These are phyloP conservation scores for Cadophora malorum DNA, from an alignment of 2,329 filamentous ascomycete genomes.

Conservation along the genomic window DNA sequence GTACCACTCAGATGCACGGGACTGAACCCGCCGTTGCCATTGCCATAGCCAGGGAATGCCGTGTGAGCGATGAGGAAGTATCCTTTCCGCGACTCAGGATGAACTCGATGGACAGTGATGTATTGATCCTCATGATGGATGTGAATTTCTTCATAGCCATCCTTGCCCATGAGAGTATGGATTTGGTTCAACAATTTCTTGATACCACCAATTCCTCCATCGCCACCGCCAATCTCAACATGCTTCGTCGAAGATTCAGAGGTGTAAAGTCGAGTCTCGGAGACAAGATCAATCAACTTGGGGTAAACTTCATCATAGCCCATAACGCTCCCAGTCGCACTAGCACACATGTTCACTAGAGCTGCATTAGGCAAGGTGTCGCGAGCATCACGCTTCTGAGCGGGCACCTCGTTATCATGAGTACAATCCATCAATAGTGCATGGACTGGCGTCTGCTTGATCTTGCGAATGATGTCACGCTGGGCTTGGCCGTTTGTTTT, in stretches of 20 bases:
- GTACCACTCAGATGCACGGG: slow-evolving; percentile 84
- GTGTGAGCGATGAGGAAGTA: slow-evolving; percentile 97
- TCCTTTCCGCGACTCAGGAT: slow-evolving; percentile 89
- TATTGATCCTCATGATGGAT: slow-evolving; percentile 97
- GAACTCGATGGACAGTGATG: slow-evolving; percentile 93
- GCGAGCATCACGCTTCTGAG: slow-evolving; percentile 91
- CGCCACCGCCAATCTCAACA: slow-evolving; percentile 71
- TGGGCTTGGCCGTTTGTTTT: slow-evolving; percentile 44
- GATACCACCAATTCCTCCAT: slow-evolving; percentile 85
- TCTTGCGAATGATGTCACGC: slow-evolving; percentile 69
- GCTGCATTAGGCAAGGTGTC: slow-evolving; percentile 95
- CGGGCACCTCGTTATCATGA: slow-evolving; percentile 95
- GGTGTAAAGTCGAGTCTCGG: slow-evolving; percentile 83
- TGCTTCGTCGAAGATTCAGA: slow-evolving; percentile 73
- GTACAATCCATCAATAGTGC: slow-evolving; percentile 99
- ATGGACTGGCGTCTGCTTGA: slow-evolving; percentile 88
- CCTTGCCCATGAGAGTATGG: slow-evolving; percentile 93
- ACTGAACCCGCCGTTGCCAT: slow-evolving; percentile 80
- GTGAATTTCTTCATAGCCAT: slow-evolving; percentile 93
- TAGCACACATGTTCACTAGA: slow-evolving; percentile 94
- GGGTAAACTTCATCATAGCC: slow-evolving; percentile 98
- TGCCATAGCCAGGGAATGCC: slow-evolving; percentile 89
- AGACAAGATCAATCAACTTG: slow-evolving; percentile 88
- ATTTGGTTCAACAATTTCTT: slow-evolving; percentile 95
- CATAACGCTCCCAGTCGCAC: slow-evolving; percentile 94